Conservation (phyloP, 768 basidiomycete genomes). For the Chlorophyllum brunneum region DNA sequence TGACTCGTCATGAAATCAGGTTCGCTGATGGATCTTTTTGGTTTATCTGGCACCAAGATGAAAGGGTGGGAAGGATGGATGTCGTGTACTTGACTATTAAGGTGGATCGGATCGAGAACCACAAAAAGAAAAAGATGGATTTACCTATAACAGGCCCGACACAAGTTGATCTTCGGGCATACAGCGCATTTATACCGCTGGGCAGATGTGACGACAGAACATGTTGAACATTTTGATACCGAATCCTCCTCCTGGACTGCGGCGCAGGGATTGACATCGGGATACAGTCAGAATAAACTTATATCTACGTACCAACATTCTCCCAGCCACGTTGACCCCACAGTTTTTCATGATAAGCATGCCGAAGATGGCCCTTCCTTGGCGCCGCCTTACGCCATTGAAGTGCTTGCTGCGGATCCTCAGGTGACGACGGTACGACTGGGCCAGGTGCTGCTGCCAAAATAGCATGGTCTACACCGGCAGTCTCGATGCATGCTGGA, state of each 20-base stretch:
- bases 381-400: constrained; percentile 67
- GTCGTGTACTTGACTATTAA: constrained; percentile 77
- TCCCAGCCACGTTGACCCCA: constrained; percentile 86
- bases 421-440: constrained; percentile 46
- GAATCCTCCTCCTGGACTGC: constrained; percentile 65
- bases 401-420: constrained; percentile 50
- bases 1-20: constrained; percentile 30
- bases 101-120: neutral
- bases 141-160: constrained; percentile 80
- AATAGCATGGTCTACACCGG: constrained; percentile 76
- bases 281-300: constrained; percentile 1
- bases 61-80: constrained; percentile 90
- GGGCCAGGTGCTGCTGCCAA: constrained; percentile 44
- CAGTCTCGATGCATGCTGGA: constrained; percentile 69
- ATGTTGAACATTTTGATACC: constrained; percentile 77
- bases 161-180: constrained; percentile 77
- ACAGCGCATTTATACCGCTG: constrained; percentile 84
- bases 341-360: constrained; percentile 82
- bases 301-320: constrained; percentile 68
- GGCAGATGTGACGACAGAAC: constrained; percentile 52
- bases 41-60: constrained; percentile 70
- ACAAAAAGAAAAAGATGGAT: neutral
- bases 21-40: constrained; percentile 34
- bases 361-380: constrained; percentile 74
- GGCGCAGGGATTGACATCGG: constrained; percentile 7